These are phyloP conservation scores for Tetrapyrgos nigripes DNA, from an alignment of 1,284 basidiomycete species.

Conservation along the genomic window DNA sequence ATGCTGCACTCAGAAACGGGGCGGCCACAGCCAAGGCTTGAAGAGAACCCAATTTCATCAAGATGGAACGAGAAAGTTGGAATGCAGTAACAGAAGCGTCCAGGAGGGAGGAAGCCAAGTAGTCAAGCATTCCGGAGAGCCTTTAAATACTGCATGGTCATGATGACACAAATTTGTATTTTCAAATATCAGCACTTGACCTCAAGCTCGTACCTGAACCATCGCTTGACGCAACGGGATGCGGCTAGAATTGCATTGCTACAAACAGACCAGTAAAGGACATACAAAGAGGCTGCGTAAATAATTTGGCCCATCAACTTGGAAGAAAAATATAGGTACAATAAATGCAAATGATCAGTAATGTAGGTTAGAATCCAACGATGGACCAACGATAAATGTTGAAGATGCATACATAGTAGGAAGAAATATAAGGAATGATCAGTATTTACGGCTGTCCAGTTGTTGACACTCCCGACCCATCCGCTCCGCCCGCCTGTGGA, in stretches of 20 bases:
- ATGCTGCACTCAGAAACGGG: slow-evolving; percentile 31
- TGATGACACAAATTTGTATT: neutral
- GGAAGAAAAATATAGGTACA: neutral
- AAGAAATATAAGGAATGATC: neutral
- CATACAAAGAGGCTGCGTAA: too few species aligned
- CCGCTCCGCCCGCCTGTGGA: neutral
- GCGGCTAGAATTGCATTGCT: too few species aligned
- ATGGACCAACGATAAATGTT: neutral
- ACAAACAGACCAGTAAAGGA: too few species aligned
- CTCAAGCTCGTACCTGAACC: too few species aligned
- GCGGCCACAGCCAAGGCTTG: slow-evolving; percentile 27
- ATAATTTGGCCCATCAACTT: neutral
- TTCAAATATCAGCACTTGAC: neutral
- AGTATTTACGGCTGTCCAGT: neutral
- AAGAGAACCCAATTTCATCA: slow-evolving; percentile 36
- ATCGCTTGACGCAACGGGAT: too few species aligned
- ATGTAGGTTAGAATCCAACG: too few species aligned
- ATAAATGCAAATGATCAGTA: too few species aligned
- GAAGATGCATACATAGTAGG: neutral
- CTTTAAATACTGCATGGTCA: neutral
- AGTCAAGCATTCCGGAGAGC: slow-evolving; percentile 1
- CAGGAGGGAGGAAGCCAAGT: slow-evolving; percentile 19
- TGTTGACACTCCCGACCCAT: neutral
- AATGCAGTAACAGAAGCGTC: neutral
- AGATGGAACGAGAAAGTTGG: slow-evolving; percentile 12